Percentiles rank a stretch among this genome's conserved stretches.
phyloP scores from a whole-genome alignment of 2,329 filamentous ascomycete genomes.

The Fusarium heterosporum region DNA sequence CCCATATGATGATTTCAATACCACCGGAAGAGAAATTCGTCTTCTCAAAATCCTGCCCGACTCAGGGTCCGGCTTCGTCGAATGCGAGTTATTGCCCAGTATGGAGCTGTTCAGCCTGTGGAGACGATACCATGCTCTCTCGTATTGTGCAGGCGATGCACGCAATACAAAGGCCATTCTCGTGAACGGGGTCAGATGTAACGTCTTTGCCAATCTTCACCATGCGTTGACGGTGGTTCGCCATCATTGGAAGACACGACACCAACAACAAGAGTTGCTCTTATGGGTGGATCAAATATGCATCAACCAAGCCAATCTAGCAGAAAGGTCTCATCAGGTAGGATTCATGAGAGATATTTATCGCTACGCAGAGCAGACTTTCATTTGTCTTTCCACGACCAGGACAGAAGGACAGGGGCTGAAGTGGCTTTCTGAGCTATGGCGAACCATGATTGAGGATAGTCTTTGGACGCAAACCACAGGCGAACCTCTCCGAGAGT shows the following conservation, averaged over 20 bases:
- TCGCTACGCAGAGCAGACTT: background rate
- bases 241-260: background rate
- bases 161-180: background rate
- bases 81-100: conserved; percentile 9
- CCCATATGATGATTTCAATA: background rate
- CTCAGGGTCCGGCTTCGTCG: background rate
- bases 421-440: background rate
- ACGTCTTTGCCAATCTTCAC: conserved; percentile 14
- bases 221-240: background rate
- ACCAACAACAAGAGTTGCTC: background rate
- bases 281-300: conserved; percentile 25
- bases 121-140: conserved; percentile 3
- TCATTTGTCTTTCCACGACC: background rate
- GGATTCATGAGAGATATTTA: conserved; percentile 23
- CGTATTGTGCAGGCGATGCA: conserved; percentile 15
- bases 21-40: background rate
- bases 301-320: conserved; percentile 12
- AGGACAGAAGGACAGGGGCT: background rate
- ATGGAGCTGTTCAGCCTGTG: background rate
- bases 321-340: conserved; percentile 22
- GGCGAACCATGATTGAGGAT: background rate
- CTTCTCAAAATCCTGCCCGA: conserved; percentile 13
- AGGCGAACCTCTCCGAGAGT: background rate
- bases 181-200: conserved; percentile 1
- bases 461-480: background rate